phyloP scores from a whole-genome alignment of 345 rosid species.

The Luvunga scandens region DNA sequence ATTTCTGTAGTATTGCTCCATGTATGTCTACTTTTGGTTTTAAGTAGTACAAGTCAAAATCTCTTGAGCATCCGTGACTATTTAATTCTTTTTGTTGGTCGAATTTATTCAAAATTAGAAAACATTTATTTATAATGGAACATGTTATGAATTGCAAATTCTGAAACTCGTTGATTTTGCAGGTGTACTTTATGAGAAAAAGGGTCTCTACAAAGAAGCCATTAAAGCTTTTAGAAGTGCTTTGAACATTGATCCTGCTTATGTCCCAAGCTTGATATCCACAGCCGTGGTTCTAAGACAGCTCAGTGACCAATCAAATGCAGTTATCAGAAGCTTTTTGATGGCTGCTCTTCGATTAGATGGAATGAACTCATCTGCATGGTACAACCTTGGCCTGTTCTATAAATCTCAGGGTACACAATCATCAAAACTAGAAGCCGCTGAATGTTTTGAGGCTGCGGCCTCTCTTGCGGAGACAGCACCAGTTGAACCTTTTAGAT shows the following conservation, averaged over 20 bases:
- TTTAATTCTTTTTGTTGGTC: not conserved
- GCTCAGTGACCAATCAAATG: conserved; percentile 34
- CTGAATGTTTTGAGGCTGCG: conserved; percentile 66
- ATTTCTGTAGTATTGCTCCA: not conserved
- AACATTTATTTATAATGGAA: not conserved
- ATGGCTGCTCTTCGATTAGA: conserved; percentile 65
- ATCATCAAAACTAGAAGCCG: conserved; percentile 48
- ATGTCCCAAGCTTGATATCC: conserved; percentile 68
- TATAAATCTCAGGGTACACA: conserved; percentile 42
- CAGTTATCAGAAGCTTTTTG: conserved; percentile 54
- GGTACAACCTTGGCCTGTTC: conserved; percentile 74
- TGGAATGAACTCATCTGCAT: conserved; percentile 58
- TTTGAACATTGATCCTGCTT: conserved; percentile 54
- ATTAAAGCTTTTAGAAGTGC: conserved; percentile 47
- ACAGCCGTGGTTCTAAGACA: conserved; percentile 49
- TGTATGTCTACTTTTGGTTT: not conserved
- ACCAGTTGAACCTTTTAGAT: conserved; percentile 82
- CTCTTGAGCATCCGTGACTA: not conserved
- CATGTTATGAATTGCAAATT: not conserved
- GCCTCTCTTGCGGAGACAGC: conserved; percentile 56
- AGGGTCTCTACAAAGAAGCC: conserved; percentile 60
- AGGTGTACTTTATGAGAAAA: conserved; percentile 56
- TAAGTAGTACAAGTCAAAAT: not conserved
- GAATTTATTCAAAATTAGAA: not conserved
- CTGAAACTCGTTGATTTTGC: not conserved